Conservation (phyloP, 768 basidiomycete genomes). For the Suillus spraguei region DNA sequence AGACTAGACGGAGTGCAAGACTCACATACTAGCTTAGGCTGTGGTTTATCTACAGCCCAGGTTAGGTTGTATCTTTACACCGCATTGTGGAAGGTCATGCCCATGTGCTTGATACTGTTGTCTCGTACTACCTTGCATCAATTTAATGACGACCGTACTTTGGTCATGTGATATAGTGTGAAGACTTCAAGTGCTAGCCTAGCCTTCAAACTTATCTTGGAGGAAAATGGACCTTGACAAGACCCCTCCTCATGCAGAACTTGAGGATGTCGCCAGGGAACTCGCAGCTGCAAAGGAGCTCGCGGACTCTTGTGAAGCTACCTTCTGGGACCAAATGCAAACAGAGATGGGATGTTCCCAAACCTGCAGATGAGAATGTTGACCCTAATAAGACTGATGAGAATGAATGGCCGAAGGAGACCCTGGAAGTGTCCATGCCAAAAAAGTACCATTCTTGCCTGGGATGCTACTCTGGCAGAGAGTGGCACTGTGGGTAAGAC, state of each 20-base stretch:
- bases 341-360: slow-evolving; percentile 77
- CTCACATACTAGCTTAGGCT: too few relatives aligned
- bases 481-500: slow-evolving; percentile 54
- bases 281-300: slow-evolving; percentile 51
- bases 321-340: slow-evolving; percentile 64
- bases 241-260: slow-evolving; percentile 84
- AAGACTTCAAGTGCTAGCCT: too few relatives aligned
- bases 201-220: too few relatives aligned
- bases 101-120: slow-evolving; percentile 18
- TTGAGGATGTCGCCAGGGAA: slow-evolving; percentile 72
- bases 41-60: too few relatives aligned
- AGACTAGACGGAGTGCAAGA: too few relatives aligned
- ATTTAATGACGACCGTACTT: too few relatives aligned
- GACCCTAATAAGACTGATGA: slow-evolving; percentile 60
- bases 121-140: too few relatives aligned
- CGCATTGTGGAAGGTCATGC: slow-evolving; percentile 34
- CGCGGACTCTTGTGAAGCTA: slow-evolving; percentile 42
- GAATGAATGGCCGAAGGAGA: slow-evolving; percentile 78
- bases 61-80: too few relatives aligned
- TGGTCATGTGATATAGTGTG: too few relatives aligned
- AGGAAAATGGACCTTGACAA: slow-evolving; percentile 90
- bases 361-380: slow-evolving; percentile 63
- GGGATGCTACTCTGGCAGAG: slow-evolving; percentile 93
- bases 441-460: slow-evolving; percentile 94
- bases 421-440: slow-evolving; percentile 70